Percentiles rank a stretch among this genome's conserved stretches.
Evolutionary conservation across 2,329 filamentous ascomycete species (phyloP).

Genomic region (Emericellopsis cladophorae): DNA sequence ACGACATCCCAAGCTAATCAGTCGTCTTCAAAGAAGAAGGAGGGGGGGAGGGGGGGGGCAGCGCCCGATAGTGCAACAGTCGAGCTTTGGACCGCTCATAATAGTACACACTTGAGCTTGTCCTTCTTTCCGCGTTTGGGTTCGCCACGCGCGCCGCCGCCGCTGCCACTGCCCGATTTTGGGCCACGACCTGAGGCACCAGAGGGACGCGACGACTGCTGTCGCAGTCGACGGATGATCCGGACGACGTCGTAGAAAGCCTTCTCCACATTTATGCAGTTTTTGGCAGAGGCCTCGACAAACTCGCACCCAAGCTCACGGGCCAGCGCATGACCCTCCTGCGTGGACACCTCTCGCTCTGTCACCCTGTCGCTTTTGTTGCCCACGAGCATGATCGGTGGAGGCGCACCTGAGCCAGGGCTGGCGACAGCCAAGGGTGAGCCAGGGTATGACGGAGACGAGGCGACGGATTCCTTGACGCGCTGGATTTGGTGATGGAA

Average conservation of each 20-base stretch:
- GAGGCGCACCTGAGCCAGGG: conserved; percentile 44
- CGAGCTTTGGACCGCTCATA: conserved; percentile 15
- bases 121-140: conserved; percentile 17
- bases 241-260: conserved; percentile 96
- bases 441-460: conserved; percentile 64
- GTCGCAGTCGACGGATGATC: conserved; percentile 73
- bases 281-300: conserved; percentile 93
- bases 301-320: conserved; percentile 92
- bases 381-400: conserved; percentile 94
- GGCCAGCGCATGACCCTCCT: conserved; percentile 85
- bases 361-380: conserved; percentile 98
- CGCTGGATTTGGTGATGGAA: conserved; percentile 96
- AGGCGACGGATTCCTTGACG: conserved; percentile 81
- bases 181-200: conserved; percentile 15
- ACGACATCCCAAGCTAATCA: no score
- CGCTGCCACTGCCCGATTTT: conserved; percentile 22
- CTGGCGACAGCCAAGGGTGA: conserved; percentile 52
- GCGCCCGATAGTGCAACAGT: neutral
- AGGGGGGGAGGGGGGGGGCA: no score
- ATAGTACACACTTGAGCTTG: conserved; percentile 23
- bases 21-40: neutral
- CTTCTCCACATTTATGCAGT: conserved; percentile 97
- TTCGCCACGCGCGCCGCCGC: no score
- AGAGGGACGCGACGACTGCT: conserved; percentile 32
- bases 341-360: conserved; percentile 90